Base-by-base conservation (phyloP, 169 alveolate genomes). In the Eimeria necatrix region DNA sequence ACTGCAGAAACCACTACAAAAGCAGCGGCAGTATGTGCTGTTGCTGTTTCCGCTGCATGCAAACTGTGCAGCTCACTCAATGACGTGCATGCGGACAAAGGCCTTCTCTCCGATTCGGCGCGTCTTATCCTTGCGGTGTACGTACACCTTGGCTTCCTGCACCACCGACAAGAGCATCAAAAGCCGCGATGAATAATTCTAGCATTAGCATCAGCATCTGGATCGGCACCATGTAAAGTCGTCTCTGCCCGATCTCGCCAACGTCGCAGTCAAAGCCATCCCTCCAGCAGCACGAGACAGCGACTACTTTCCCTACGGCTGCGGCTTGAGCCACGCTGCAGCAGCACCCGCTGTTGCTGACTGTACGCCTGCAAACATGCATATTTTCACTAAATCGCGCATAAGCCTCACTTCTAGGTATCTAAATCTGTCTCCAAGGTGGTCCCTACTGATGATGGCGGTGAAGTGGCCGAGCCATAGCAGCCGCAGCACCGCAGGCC, bases 381-480 rank as follows among this genome's bases (percentile, higher is more conserved):
- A 32, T 32, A 0, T 0, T 32, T 32, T 32, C 41, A 32, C 41
- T 32, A 32, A 0, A 32, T 32, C 41, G 41, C 41, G 41, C 68
- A 0, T 24, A 14, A 80, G 59, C 9, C 89, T 7, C 51, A 80
- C 89, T 46, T 80, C 89, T 80, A 26, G 22, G 49, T 80, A 80
- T 7, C 49, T 7, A 22, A 80, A 80, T 51, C 89, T 48, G 49
- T 22, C 89, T 22, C 71, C 89, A 10, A 80, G 71, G n/a, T 80
- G 89, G 0, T 80, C 89, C 3, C 89, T 26, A 71, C 53, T 48
- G 20, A 80, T 52, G n/a, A 80, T 48, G 4, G 89, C 89, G n/a
- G 89, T 80, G 49, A 80, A 80, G 89, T 80, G 89, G 6, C 89
- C 89, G 22, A 80, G 89, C 89, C 89, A 80, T 68, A 80, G 70